Base-by-base conservation (phyloP, 129 eudicot genomes). In the Tagetes patula region DNA sequence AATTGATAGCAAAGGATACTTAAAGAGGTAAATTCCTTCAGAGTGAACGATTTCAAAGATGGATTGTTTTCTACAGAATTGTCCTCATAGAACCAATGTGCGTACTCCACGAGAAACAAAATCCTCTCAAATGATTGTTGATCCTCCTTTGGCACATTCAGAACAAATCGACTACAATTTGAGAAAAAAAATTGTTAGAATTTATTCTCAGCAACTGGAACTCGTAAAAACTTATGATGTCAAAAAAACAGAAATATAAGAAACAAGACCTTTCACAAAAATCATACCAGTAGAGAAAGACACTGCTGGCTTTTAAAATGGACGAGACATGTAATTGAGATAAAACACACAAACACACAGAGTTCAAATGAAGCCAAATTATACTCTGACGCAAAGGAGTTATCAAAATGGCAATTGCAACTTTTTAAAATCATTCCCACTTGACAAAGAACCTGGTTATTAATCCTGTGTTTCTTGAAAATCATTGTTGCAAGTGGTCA, bases 71-170 rank as follows among this genome's bases (percentile, higher is more conserved):
- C 99, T 27, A 95, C 99, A 0, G 97, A 74, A 72, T 90, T 95
- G 83, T 95, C 99, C 76, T 95, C 99, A 5, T 95, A 95, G 74
- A 88, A 95, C 97, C 99, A 95, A 77, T 95, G 99, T 12, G 99
- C 99, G 59, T 91, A 95, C 86, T 95, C 99, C 87, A 95, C 97
- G 2, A 95, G 94, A 88, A 95, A 95, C 71, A 95, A 77, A 66
- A 95, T 91, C 83, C 99, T 85, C 83, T 95, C 99, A 59, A 95
- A 95, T 48, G 99, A 95, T 60, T 95, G 97, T 40, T 90, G 99
- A 64, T 95, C 99, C 80, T 95, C 99, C 81, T 95, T 88, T 0
- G 99, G 97, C 74, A 91, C 99, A 55, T 95, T 95, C 69, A 95
- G 84, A 67, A 95, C 96, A 82, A 95, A 95, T 42, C 99, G 99